Conservation (phyloP, 1,139 yeast species). For the Sugiyamaella xylanicola region DNA sequence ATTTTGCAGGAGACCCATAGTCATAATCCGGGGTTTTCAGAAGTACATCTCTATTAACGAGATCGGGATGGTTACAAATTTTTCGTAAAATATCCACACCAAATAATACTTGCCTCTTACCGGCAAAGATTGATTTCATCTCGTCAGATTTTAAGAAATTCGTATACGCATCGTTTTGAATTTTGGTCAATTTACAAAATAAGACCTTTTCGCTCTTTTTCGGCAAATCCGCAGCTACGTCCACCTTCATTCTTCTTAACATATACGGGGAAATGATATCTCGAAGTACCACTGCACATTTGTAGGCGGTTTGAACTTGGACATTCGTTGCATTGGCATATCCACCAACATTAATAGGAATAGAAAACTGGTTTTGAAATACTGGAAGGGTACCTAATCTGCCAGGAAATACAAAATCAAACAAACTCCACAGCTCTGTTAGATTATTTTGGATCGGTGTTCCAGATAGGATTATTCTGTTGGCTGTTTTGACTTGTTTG, state of each 20-base stretch:
- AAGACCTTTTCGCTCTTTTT: slow-evolving; percentile 91
- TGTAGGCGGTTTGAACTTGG: slow-evolving; percentile 95
- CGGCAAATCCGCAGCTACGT: slow-evolving; percentile 96
- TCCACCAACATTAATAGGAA: slow-evolving; percentile 96
- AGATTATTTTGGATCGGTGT: slow-evolving; percentile 95
- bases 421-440: slow-evolving; percentile 88
- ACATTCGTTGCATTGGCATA: slow-evolving; percentile 95
- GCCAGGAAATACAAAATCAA: slow-evolving; percentile 95
- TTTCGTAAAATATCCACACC: slow-evolving; percentile 91
- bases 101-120: slow-evolving; percentile 77
- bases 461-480: slow-evolving; percentile 86
- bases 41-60: slow-evolving; percentile 59
- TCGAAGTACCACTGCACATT: slow-evolving; percentile 88
- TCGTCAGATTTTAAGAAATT: slow-evolving; percentile 78
- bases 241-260: slow-evolving; percentile 81
- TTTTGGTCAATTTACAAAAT: slow-evolving; percentile 79
- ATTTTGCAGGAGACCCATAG: slow-evolving; percentile 68
- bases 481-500: slow-evolving; percentile 77
- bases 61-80: slow-evolving; percentile 95
- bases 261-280: slow-evolving; percentile 90
- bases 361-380: slow-evolving; percentile 86
- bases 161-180: slow-evolving; percentile 73
- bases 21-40: slow-evolving; percentile 48
- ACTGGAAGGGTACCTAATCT: slow-evolving; percentile 92
- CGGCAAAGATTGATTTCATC: slow-evolving; percentile 67